These are phyloP conservation scores for Physaria fendleri DNA, from an alignment of 345 rosid species.

Conservation along the genomic window DNA sequence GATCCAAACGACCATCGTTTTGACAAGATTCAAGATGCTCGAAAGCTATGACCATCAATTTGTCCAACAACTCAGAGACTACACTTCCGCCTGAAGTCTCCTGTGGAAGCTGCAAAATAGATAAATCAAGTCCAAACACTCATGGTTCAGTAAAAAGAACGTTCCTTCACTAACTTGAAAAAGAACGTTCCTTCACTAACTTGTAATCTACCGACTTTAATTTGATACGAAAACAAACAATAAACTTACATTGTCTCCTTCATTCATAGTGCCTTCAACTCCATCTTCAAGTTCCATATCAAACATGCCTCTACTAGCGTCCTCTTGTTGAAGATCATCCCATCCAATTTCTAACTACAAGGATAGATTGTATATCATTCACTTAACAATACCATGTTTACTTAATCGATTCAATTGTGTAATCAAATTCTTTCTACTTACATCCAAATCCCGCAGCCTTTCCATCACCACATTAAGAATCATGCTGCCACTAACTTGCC, in stretches of 20 bases:
- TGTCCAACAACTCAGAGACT: conserved; percentile 60
- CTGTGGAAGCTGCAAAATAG: conserved; percentile 45
- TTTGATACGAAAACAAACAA: neutral
- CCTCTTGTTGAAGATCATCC: conserved; percentile 67
- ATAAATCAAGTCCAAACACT: neutral
- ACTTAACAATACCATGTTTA: neutral
- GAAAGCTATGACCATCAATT: conserved; percentile 60
- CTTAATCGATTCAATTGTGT: neutral
- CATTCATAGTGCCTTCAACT: conserved; percentile 34
- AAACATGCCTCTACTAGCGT: conserved; percentile 68
- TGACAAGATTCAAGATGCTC: conserved; percentile 81
- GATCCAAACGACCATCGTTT: conserved; percentile 43
- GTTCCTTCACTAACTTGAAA: no score
- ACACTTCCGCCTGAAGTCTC: conserved; percentile 37
- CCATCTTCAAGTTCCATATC: conserved; percentile 72
- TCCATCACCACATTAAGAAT: conserved; percentile 70
- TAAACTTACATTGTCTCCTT: conserved; percentile 44
- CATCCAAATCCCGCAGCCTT: conserved; percentile 79
- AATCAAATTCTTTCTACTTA: conserved; percentile 34
- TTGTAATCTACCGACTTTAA: neutral
- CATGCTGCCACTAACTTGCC: conserved; percentile 61
- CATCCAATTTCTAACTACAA: conserved; percentile 69
- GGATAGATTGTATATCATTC: neutral
- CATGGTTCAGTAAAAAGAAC: neutral
- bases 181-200: neutral